phyloP scores from a whole-genome alignment of 768 basidiomycete species.

The Candolleomyces aberdarensis region DNA sequence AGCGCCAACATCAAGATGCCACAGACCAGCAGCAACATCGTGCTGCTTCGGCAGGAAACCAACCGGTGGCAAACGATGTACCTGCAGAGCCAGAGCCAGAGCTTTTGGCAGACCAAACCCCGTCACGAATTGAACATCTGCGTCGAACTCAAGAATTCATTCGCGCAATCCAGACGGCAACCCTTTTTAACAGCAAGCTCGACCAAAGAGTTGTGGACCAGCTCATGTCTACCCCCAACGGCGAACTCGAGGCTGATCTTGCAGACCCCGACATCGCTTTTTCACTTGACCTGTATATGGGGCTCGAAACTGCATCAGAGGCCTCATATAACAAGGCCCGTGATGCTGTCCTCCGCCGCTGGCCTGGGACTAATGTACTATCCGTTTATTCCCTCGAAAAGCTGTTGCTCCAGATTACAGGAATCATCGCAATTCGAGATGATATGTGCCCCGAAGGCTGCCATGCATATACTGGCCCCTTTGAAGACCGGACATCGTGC shows the following conservation, averaged over 20 bases:
- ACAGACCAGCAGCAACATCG: too few relatives aligned
- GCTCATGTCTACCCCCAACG: background rate
- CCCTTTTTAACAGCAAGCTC: background rate
- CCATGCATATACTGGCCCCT: background rate
- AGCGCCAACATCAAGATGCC: too few relatives aligned
- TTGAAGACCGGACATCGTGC: background rate
- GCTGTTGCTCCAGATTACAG: too few relatives aligned
- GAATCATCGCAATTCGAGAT: background rate
- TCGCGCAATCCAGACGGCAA: background rate
- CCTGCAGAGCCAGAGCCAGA: too few relatives aligned
- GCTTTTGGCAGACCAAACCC: too few relatives aligned
- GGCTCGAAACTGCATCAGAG: background rate
- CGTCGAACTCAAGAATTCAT: background rate
- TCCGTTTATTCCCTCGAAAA: too few relatives aligned
- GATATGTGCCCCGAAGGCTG: background rate
- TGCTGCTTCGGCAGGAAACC: too few relatives aligned
- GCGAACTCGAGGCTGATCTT: background rate
- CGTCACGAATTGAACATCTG: background rate
- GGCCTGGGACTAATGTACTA: too few relatives aligned
- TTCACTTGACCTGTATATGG: background rate
- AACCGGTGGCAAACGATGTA: too few relatives aligned
- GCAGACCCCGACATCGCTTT: background rate
- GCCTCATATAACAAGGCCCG: background rate
- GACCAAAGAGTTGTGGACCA: background rate
- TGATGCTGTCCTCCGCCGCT: background rate